Percentiles rank a stretch among this genome's conserved stretches.
Conservation (phyloP, 2,329 filamentous ascomycete species). For the Phialophora macrospora region DNA sequence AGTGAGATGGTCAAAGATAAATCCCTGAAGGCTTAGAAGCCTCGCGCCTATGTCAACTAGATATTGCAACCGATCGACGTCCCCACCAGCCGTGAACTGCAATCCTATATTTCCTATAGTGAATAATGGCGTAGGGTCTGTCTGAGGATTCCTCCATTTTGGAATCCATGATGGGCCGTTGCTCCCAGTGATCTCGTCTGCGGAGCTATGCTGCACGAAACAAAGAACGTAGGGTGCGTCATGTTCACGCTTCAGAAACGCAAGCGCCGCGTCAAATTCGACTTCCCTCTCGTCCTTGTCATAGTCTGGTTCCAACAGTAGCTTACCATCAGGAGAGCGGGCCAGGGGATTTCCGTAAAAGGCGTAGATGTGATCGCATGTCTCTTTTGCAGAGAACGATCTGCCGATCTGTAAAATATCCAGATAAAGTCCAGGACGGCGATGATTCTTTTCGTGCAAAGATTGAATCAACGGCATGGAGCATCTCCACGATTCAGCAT, state of each 20-base stretch:
- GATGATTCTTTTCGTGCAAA: constrained; percentile 2
- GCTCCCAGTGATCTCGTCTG: constrained; percentile 7
- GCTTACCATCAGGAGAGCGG: constrained; percentile 6
- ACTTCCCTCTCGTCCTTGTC: not conserved
- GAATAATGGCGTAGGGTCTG: not conserved
- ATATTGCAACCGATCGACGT: constrained; percentile 1
- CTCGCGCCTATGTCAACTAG: not conserved
- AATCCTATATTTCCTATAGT: constrained; percentile 3
- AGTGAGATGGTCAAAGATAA: constrained; percentile 4
- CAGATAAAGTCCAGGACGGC: not conserved
- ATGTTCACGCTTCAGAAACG: not conserved
- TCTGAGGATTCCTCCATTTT: constrained; percentile 5
- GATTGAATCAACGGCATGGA: constrained; percentile 1
- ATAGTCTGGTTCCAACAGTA: constrained; percentile 11
- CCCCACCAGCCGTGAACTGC: constrained; percentile 1
- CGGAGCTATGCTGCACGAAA: constrained; percentile 10
- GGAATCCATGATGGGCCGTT: constrained; percentile 4
- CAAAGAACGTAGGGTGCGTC: not conserved
- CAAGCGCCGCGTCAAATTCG: not conserved
- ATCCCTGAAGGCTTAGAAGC: not conserved
- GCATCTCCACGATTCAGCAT: not conserved
- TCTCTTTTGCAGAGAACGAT: not conserved
- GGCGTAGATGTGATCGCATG: constrained; percentile 7
- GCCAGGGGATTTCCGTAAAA: constrained; percentile 7
- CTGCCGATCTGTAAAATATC: constrained; percentile 10